Evolutionary conservation across 306 rosid genomes (phyloP).

Genomic region (Aeschynomene evenia): DNA sequence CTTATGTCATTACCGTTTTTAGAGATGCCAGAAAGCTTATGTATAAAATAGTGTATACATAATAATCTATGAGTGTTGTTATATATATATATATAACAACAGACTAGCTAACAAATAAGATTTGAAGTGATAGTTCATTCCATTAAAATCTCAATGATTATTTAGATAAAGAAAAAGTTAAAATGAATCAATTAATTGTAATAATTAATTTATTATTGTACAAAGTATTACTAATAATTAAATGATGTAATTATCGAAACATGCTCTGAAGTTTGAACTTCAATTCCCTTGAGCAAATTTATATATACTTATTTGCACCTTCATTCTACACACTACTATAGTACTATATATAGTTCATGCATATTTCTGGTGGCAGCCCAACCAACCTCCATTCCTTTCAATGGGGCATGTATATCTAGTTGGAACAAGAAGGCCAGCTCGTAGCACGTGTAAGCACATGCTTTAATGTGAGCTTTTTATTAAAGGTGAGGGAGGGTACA

Average conservation of each 20-base stretch:
- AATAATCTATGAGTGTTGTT: too few species aligned
- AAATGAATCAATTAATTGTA: neutral
- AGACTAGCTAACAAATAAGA: too few species aligned
- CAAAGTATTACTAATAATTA: too few species aligned
- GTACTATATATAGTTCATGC: neutral
- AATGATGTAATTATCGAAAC: neutral
- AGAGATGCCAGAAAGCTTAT: neutral
- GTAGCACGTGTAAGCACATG: constrained; percentile 34
- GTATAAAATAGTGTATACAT: neutral
- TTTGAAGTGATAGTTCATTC: too few species aligned
- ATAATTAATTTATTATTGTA: too few species aligned
- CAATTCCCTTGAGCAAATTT: neutral
- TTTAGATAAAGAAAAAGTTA: neutral
- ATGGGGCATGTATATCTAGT: neutral
- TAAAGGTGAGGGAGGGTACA: constrained; percentile 8
- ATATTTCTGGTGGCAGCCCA: neutral
- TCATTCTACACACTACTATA: too few species aligned
- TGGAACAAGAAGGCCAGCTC: constrained; percentile 5
- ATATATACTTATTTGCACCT: neutral
- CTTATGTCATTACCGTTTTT: neutral
- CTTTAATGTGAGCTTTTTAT: neutral
- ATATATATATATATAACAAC: too few species aligned
- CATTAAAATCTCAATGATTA: too few species aligned
- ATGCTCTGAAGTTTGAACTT: neutral
- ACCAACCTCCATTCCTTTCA: neutral